Evolutionary conservation across 2,329 filamentous ascomycete species (phyloP), one percentile per base, ranked within the genome.

Genomic region (Microdochium nivale): DNA sequence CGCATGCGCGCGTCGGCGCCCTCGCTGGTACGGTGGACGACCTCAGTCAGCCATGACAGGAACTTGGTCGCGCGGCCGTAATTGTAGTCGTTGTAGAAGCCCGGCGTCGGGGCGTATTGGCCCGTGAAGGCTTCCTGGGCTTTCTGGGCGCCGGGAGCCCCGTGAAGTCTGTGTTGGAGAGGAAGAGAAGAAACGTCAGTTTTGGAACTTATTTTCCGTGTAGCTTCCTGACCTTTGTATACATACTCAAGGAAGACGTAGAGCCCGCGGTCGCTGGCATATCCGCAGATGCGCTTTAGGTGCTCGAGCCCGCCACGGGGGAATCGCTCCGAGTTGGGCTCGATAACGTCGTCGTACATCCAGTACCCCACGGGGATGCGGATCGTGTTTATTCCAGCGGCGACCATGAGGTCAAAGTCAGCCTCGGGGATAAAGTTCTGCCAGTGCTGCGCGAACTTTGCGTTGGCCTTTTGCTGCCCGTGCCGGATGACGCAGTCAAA

Each of bases 41-140:
- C 67, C 35, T 72, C 68, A 11, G 77, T 73, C 58, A 84, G 74
- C 72, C 74, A 81, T 50, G 72, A 65, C n/a, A 83, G 72, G 66
- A 80, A 83, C 49, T 72, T 60, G 52, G 74, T 61, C 2, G 77
- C 77, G 11, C 81, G 78, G 24, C 72, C 71, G 62, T 79, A 84
- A 62, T 84, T 72, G 59, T 75, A 76, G 53, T 74, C 69, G 27
- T 70, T 65, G 62, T 80, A 84, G 67, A 84, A 84, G 2, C 77
- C 77, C 1, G 78, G 58, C 0, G 57, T 53, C 35, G 53, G 53
- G 35, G 56, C 57, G 54, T 58, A 60, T 52, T 62, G 59, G n/a
- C 71, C 73, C 2, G 73, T 75, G 50, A 72, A 70, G 2, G 72
- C 54, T 44, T 77, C 68, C 0, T 64, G 49, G 1, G 66, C 54